Conservation (phyloP, 306 rosid species). For the Lathyrus aphaca region DNA sequence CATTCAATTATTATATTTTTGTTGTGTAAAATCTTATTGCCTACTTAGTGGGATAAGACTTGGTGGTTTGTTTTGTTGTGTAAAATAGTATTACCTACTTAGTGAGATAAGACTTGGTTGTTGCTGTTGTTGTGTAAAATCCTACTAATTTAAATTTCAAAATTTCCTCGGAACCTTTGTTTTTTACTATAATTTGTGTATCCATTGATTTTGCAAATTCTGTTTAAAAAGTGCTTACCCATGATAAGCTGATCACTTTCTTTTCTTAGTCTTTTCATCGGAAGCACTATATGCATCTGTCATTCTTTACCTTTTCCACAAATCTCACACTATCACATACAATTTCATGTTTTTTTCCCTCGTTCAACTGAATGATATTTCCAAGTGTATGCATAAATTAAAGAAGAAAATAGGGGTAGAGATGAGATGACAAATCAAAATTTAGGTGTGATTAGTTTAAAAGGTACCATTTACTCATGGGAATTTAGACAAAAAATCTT, state of each 20-base stretch:
- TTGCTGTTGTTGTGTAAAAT: not conserved
- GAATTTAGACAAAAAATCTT: conserved; percentile 19
- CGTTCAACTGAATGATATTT: conserved; percentile 26
- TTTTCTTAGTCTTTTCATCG: conserved; percentile 27
- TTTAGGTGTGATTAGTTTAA: not conserved
- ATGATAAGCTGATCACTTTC: not conserved
- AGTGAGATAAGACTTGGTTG: too few relatives aligned
- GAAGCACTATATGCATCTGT: not conserved
- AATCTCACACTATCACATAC: not conserved
- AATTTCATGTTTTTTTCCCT: conserved; percentile 8
- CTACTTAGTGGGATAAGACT: too few relatives aligned
- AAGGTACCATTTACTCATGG: not conserved
- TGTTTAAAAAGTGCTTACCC: conserved; percentile 17
- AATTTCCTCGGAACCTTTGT: not conserved
- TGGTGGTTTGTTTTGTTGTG: too few relatives aligned
- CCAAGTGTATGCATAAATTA: conserved; percentile 1
- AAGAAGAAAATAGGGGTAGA: conserved; percentile 20
- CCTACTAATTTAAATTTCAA: not conserved
- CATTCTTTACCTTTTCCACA: conserved; percentile 1
- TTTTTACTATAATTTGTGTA: not conserved
- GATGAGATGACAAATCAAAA: conserved; percentile 23
- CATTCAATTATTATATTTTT: conserved; percentile 2
- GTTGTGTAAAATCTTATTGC: not conserved
- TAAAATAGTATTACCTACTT: too few relatives aligned
- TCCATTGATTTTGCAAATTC: conserved; percentile 9